phyloP scores from a whole-genome alignment of 1,139 yeast species.

The Wickerhamomyces sp. region DNA sequence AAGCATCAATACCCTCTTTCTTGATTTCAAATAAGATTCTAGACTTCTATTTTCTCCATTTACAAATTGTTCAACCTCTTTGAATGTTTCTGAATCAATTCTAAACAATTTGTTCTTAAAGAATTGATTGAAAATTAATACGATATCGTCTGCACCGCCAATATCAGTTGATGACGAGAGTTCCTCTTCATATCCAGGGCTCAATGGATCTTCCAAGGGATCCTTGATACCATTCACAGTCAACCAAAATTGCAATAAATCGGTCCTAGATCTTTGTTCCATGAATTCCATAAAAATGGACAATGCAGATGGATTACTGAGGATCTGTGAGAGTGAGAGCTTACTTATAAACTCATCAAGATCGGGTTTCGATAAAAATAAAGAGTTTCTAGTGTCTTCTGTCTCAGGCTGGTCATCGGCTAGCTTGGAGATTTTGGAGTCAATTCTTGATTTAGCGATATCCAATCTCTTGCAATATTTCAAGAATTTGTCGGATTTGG shows the following conservation, averaged over 20 bases:
- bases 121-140: constrained; percentile 40
- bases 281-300: constrained; percentile 53
- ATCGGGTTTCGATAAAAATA: constrained; percentile 10
- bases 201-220: constrained; percentile 56
- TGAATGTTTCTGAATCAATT: constrained; percentile 25
- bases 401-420: constrained; percentile 1
- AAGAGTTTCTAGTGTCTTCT: constrained; percentile 7
- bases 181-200: constrained; percentile 25
- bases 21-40: constrained; percentile 34
- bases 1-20: constrained; percentile 49
- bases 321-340: constrained; percentile 34
- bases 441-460: constrained; percentile 29
- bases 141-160: constrained; percentile 36
- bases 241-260: constrained; percentile 56
- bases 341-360: constrained; percentile 23
- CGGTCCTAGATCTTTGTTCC: constrained; percentile 40
- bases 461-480: constrained; percentile 29
- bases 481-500: constrained; percentile 18
- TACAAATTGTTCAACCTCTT: constrained; percentile 31
- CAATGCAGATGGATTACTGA: constrained; percentile 42
- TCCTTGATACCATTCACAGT: constrained; percentile 64
- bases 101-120: constrained; percentile 30
- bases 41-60: constrained; percentile 17
- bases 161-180: constrained; percentile 17
- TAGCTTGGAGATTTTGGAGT: constrained; percentile 23